Percentiles rank a stretch among this genome's conserved stretches.
Evolutionary conservation across 2,329 filamentous ascomycete species (phyloP).

Genomic region (Microascus cirrosus): DNA sequence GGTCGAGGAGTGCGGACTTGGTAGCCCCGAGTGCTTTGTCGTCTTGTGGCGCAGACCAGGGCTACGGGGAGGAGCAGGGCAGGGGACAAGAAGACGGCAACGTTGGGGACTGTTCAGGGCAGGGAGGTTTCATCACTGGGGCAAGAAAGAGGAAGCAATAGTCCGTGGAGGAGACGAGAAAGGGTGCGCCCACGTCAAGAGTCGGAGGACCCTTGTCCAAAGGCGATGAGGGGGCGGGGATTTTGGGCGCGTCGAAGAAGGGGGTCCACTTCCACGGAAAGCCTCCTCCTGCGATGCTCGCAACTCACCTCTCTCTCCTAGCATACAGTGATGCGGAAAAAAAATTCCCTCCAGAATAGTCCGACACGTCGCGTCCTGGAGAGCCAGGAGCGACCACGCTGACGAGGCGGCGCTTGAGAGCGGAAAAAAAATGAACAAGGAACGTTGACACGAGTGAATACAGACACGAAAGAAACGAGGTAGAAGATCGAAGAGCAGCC

Average conservation of each 20-base stretch:
- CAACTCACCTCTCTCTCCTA: neutral
- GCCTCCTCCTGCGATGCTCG: neutral
- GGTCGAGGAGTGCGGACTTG: neutral
- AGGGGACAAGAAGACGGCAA: neutral
- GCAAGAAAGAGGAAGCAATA: neutral
- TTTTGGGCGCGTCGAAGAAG: slow-evolving; percentile 3
- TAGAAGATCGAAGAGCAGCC: slow-evolving; percentile 8
- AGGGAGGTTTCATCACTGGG: neutral
- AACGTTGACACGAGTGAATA: neutral
- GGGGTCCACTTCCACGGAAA: neutral
- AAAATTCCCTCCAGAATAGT: neutral
- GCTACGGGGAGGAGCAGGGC: neutral
- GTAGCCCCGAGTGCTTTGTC: neutral
- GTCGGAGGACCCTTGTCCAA: neutral
- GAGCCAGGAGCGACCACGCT: slow-evolving; percentile 28
- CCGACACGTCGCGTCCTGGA: slow-evolving; percentile 32
- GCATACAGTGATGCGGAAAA: neutral
- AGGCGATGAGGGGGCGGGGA: slow-evolving; percentile 3
- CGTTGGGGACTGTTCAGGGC: neutral
- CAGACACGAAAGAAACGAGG: neutral
- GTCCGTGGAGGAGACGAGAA: neutral
- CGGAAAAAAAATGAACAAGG: neutral
- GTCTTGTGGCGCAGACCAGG: slow-evolving; percentile 4
- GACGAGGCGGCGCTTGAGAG: neutral
- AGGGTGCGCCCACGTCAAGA: neutral